A percentile compares a stretch with the other conserved stretches of the same genome.
These are phyloP conservation scores for Trichoderma sp. DNA, from an alignment of 2,329 filamentous ascomycete genomes.

Conservation along the genomic window DNA sequence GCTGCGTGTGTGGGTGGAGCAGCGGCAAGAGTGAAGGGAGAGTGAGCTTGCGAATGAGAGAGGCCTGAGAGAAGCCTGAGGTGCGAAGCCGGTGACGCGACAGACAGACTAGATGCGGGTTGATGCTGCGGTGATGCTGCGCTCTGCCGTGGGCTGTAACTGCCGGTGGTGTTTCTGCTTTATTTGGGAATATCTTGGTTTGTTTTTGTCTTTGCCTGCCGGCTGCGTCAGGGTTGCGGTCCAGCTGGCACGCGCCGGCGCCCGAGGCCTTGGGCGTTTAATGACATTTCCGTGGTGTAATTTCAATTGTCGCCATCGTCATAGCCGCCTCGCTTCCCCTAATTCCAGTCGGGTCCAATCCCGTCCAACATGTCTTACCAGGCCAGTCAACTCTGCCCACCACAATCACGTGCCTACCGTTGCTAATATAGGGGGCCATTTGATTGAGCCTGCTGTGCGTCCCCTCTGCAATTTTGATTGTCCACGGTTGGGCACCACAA, in stretches of 20 bases:
- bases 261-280: conserved; percentile 19
- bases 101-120: not conserved
- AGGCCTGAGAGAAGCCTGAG: not conserved
- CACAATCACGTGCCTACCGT: conserved; percentile 22
- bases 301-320: conserved; percentile 25
- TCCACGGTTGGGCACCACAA: conserved; percentile 17
- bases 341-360: conserved; percentile 13
- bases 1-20: not conserved
- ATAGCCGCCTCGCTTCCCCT: conserved; percentile 27
- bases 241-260: conserved; percentile 3
- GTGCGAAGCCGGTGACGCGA: not conserved
- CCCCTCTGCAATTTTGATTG: not conserved
- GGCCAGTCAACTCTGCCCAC: not conserved
- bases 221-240: not conserved
- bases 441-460: not conserved
- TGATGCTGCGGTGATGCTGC: not conserved
- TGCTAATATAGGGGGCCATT: not conserved
- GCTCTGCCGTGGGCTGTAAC: not conserved
- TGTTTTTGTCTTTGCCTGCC: not conserved
- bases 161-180: not conserved
- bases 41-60: not conserved
- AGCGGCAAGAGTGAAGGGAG: not conserved
- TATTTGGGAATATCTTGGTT: not conserved
- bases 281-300: conserved; percentile 21
- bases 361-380: conserved; percentile 1